Evolutionary conservation across 805 yeast genomes (phyloP), one percentile per base, ranked within the genome.

Genomic region (Lipomyces sp.): DNA sequence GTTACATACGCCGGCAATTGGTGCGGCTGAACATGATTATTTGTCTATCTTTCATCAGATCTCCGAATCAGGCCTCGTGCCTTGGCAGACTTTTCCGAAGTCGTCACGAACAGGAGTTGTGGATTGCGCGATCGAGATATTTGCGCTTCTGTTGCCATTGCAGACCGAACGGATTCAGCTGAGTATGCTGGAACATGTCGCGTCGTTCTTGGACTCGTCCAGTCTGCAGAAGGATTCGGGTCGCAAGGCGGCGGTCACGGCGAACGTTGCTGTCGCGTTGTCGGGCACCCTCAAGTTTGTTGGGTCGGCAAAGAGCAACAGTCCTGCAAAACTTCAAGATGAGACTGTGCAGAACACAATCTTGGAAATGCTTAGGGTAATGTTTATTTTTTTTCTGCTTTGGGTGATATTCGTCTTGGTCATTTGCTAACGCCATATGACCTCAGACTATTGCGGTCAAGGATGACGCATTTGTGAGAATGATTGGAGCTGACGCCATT

Each of bases 111-210:
- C 80, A 0, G 70, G 80, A 44, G 68, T 86, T 2, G 76, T 88
- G n/a, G 96, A 91, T 67, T 64, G 77, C 1, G 83, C 96, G 0
- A 81, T 91, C 62, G 88, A 84, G 53, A 73, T 90, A 1, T 86
- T 89, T 63, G 80, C 86, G 4, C 63, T 76, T 7, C 74, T 84
- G 0, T 84, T 91, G 57, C 86, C 95, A 0, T 72, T 74, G 51
- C 76, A 91, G 58, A 80, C 90, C 6, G 68, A 79, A 3, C 86
- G 87, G 55, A 84, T 93, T 46, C 97, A 91, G 62, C 82, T 84
- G 51, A 88, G 97, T 0, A 74, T 93, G n/a, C 67, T 93, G 19
- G 97, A 91, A 61, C 86, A 82, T 47, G 68, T 93, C 55, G 76
- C 89, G 57, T 72, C 83, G 2, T 72, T 76, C 16, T 54, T 83